Conservation (phyloP, 139 green algal species). For the Picochlorum sp. region DNA sequence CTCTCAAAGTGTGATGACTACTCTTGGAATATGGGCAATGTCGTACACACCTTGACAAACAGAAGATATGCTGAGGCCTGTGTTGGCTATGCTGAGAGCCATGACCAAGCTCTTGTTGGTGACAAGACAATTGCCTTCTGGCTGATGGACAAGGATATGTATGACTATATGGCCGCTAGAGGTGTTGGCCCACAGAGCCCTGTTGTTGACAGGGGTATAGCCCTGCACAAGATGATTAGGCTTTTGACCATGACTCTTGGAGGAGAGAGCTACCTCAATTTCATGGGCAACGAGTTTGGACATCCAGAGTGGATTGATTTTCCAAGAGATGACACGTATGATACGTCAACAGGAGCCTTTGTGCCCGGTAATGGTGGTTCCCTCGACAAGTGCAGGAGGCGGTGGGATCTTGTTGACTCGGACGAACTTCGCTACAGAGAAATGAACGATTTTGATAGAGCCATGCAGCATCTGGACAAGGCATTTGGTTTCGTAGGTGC, state of each 20-base stretch:
- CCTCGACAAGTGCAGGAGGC: slow-evolving; percentile 86
- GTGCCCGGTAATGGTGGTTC: slow-evolving; percentile 87
- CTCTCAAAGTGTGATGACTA: slow-evolving; percentile 61
- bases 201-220: slow-evolving; percentile 84
- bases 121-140: slow-evolving; percentile 99
- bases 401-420: slow-evolving; percentile 86
- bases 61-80: slow-evolving; percentile 80
- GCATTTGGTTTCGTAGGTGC: slow-evolving; percentile 76
- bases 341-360: slow-evolving; percentile 73
- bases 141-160: slow-evolving; percentile 99
- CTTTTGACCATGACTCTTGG: slow-evolving; percentile 88
- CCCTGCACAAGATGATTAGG: slow-evolving; percentile 94
- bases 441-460: slow-evolving; percentile 79
- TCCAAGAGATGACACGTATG: slow-evolving; percentile 78
- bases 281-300: slow-evolving; percentile 96
- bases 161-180: slow-evolving; percentile 76
- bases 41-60: slow-evolving; percentile 93
- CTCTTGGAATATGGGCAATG: slow-evolving; percentile 88
- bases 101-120: slow-evolving; percentile 91
- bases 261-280: slow-evolving; percentile 92
- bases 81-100: slow-evolving; percentile 89
- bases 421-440: slow-evolving; percentile 67
- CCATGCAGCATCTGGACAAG: slow-evolving; percentile 92
- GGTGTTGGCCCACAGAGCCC: slow-evolving; percentile 6
- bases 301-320: slow-evolving; percentile 99